Percentiles rank a stretch among this genome's conserved stretches.
Conservation (phyloP, 2,329 filamentous ascomycete genomes). For the Nigrospora oryzae region DNA sequence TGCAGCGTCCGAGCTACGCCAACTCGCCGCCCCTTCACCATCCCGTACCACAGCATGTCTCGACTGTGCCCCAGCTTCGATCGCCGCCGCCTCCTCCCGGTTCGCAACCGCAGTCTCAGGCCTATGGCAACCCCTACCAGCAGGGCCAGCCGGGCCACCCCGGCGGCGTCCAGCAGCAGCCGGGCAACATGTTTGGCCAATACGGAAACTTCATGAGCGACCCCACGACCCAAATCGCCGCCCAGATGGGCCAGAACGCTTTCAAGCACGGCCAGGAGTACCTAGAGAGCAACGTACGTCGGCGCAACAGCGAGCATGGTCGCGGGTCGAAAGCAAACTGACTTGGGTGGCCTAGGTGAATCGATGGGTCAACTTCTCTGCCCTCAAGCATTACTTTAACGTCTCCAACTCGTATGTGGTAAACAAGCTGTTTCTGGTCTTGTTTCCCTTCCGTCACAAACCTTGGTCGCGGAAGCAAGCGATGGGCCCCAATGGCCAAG, state of each 20-base stretch:
- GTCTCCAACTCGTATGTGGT: conserved; percentile 96
- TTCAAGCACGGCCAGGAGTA: conserved; percentile 90
- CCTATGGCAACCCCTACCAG: conserved; percentile 68
- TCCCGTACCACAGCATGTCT: conserved; percentile 96
- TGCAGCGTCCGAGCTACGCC: conserved; percentile 82
- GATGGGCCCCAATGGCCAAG: conserved; percentile 59
- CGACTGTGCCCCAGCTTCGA: conserved; percentile 91
- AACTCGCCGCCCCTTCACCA: conserved; percentile 93
- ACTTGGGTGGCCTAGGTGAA: conserved; percentile 32
- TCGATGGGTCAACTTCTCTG: conserved; percentile 81
- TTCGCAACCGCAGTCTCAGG: conserved; percentile 58
- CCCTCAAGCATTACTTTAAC: conserved; percentile 98
- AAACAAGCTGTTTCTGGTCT: conserved; percentile 84
- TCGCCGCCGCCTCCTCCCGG: conserved; percentile 78
- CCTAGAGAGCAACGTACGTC: conserved; percentile 82
- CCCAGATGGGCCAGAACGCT: conserved; percentile 87
- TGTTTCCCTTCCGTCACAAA: conserved; percentile 96
- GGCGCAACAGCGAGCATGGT: background rate
- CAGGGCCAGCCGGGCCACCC: conserved; percentile 33
- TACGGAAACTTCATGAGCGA: conserved; percentile 96
- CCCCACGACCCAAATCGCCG: conserved; percentile 87
- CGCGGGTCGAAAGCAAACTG: background rate
- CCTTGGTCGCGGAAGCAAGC: conserved; percentile 92
- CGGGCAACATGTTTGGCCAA: conserved; percentile 51
- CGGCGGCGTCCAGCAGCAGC: background rate